Evolutionary conservation across 2,329 filamentous ascomycete species (phyloP), one percentile per base, ranked within the genome.

Genomic region (Claviceps purpurea): DNA sequence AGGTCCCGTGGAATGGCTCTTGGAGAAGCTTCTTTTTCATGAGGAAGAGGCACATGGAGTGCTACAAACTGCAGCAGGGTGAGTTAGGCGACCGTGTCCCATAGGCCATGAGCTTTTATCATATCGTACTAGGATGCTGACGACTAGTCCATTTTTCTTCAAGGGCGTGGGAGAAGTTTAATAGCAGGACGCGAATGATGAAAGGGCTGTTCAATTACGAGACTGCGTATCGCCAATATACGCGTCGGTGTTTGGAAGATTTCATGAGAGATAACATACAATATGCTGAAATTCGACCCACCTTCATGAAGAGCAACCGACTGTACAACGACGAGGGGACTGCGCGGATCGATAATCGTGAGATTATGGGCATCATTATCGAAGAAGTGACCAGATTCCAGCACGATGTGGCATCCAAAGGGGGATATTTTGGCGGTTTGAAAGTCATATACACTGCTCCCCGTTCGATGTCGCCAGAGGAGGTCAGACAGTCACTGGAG

Each of bases 361-460:
- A 68, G 1, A 84, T 85, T 50, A 79, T 86, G 76, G 51, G 69
- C 2, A 75, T 84, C 14, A 79, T 85, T 51, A 70, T 77, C 11
- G 65, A 76, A 1, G 78, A 76, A 49, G 73, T 80, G n/a, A 54
- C 68, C 4, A 62, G 60, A 0, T 84, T 82, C 40, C 64, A 72
- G 54, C 55, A 52, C 0, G 54, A 70, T 2, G 61, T 62, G 24
- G 57, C 64, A 0, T 30, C 47, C 8, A 37, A 56, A 26, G 57
- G 57, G 13, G 53, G 68, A 16, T 71, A 72, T 50, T 83, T 86
- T 58, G 77, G 77, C 18, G 82, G 82, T 0, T 69, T 87, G 56
- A 86, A 85, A 64, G 77, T 87, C 55, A 84, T 87, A 39, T 87
- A 86, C 63, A 85, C 83, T 64, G 82, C 81, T 1, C 83, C 83